Conservation (phyloP, 192 early-diverging fungal species). For the Rhizophagus sp. region DNA sequence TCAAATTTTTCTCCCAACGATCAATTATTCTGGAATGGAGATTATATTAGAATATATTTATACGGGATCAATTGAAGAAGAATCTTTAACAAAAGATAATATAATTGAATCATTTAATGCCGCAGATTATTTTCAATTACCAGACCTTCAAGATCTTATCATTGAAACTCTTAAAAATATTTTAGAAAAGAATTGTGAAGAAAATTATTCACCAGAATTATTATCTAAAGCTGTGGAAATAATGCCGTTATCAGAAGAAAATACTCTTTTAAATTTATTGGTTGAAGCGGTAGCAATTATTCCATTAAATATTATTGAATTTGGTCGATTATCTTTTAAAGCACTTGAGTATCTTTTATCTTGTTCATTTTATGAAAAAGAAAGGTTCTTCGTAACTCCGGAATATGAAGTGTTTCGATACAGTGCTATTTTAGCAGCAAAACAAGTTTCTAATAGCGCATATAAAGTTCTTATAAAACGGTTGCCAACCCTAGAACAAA, state of each 20-base stretch:
- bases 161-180: background rate
- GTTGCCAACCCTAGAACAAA: background rate
- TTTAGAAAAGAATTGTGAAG: background rate
- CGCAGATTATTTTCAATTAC: slow-evolving; percentile 22
- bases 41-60: slow-evolving; percentile 24
- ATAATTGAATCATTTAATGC: slow-evolving; percentile 17
- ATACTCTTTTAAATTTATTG: background rate
- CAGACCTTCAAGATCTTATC: slow-evolving; percentile 9
- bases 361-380: no score
- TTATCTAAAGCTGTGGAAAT: background rate
- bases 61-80: background rate
- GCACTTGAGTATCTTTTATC: background rate
- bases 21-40: slow-evolving; percentile 6
- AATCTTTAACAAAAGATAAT: slow-evolving; percentile 25
- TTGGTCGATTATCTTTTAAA: background rate
- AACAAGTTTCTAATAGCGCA: background rate
- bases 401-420: slow-evolving; percentile 25
- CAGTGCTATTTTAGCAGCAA: background rate
- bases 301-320: background rate
- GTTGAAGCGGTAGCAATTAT: background rate
- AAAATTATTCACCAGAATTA: background rate
- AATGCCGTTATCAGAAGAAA: background rate
- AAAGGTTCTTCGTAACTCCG: background rate
- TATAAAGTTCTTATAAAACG: background rate
- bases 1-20: background rate